Evolutionary conservation across 1,284 basidiomycete genomes (phyloP).

Genomic region (Puccinia coronata): DNA sequence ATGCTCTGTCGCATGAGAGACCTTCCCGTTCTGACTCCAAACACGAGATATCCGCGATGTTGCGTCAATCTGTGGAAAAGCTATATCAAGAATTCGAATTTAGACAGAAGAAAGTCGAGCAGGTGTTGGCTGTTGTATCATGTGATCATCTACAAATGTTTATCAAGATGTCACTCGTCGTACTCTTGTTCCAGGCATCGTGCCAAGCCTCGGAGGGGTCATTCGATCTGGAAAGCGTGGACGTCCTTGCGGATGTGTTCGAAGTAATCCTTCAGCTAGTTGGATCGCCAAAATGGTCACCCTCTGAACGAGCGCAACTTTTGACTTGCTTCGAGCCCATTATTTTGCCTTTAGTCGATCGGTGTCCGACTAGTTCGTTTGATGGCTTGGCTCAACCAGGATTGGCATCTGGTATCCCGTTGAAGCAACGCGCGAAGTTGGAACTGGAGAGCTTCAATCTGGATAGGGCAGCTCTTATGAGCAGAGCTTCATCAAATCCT

Average conservation of each 20-base stretch:
- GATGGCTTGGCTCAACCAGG: constrained; percentile 27
- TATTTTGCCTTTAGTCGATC: neutral
- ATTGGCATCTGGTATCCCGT: constrained; percentile 29
- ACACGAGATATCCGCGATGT: constrained; percentile 2
- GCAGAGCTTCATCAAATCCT: neutral
- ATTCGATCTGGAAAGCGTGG: constrained; percentile 13
- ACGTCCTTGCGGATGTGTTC: neutral
- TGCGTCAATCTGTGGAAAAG: constrained; percentile 25
- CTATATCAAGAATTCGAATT: constrained; percentile 30
- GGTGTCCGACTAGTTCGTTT: neutral
- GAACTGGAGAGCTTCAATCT: neutral
- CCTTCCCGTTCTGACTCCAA: neutral
- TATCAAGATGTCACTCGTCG: constrained; percentile 25
- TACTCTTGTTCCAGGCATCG: constrained; percentile 35
- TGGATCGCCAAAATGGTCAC: constrained; percentile 35
- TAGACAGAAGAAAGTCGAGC: constrained; percentile 19
- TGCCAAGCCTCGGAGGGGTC: constrained; percentile 18
- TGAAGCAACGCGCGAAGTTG: constrained; percentile 2
- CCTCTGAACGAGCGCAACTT: constrained; percentile 24
- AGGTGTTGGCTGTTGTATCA: neutral
- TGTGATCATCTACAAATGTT: constrained; percentile 29
- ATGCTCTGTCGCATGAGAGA: neutral
- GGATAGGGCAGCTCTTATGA: neutral
- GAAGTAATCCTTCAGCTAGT: constrained; percentile 16
- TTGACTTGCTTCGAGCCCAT: constrained; percentile 46